phyloP scores from a whole-genome alignment of 306 rosid species.

The Pyrus betulifolia region DNA sequence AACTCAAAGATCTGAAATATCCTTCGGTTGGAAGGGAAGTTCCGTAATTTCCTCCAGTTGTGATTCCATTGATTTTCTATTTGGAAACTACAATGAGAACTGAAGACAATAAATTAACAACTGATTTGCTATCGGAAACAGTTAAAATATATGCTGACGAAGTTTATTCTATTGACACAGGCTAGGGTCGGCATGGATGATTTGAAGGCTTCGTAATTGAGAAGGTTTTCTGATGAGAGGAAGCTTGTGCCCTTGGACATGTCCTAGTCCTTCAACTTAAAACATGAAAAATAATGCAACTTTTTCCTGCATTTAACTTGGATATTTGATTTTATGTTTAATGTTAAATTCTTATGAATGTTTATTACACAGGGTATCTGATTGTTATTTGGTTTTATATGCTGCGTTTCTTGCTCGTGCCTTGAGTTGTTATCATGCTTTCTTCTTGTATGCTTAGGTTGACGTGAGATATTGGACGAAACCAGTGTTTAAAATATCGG shows the following conservation, averaged over 20 bases:
- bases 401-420: background rate
- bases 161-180: slow-evolving; percentile 31
- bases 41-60: background rate
- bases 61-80: background rate
- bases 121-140: background rate
- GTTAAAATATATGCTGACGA: background rate
- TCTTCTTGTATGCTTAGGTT: background rate
- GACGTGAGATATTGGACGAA: background rate
- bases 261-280: background rate
- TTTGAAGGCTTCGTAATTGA: slow-evolving; percentile 42
- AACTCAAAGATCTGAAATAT: background rate
- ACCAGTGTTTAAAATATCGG: background rate
- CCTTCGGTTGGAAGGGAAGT: background rate
- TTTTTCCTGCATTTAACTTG: background rate
- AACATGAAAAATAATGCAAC: slow-evolving; percentile 2
- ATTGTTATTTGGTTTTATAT: background rate
- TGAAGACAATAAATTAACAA: background rate
- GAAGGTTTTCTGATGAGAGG: background rate
- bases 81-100: background rate
- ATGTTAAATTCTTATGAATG: background rate
- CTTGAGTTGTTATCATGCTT: background rate
- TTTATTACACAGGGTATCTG: background rate
- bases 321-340: background rate
- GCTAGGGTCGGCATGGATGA: slow-evolving; percentile 85
- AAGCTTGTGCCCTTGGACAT: background rate